Evolutionary conservation across 2,329 filamentous ascomycete species (phyloP), one percentile per base, ranked within the genome.

Genomic region (Fusarium citri): DNA sequence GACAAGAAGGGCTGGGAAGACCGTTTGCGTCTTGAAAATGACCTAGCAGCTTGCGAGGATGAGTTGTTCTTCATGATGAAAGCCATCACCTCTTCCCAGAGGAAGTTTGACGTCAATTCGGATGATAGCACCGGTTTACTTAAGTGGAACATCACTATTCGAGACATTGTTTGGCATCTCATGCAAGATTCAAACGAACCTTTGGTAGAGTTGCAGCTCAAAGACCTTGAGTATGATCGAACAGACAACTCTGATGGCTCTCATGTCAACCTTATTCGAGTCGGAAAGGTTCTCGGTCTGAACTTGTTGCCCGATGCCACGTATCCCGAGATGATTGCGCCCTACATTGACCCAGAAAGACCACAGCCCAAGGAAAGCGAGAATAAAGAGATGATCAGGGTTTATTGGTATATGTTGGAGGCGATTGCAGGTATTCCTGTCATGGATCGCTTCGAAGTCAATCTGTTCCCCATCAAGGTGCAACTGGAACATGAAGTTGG

Each of bases 41-140:
- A 99, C 77, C 84, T 99, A 53, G 89, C 93, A 12, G 89, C 89
- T 22, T 98, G 94, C 76, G 96, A 98, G 78, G 96, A 99, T 75
- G 97, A 99, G 79, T 82, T 99, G 11, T 99, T 99, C 85, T 99
- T 99, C 82, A 92, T 99, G 84, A 98, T 99, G 96, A 98, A 99
- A 76, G 97, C 96, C 41, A 99, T 99, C 78, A 99, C 96, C 3
- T 97, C 94, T 5, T 97, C 95, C 8, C 96, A 99, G 80, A 87
- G 94, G 64, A 96, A 94, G 77, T 90, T 89, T 68, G 94, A 97
- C 87, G 73, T 75, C 48, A 85, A 89, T 51, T 88, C 89, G 34
- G 64, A 61, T 9, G 88, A 94, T 68, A 91, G 90, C 59, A 94
- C 89, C 64, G 94, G 94, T 8, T 84, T 98, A 42, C 80, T 99